Evolutionary conservation across 257 asterid genomes (phyloP).

Genomic region (Avicennia marina): DNA sequence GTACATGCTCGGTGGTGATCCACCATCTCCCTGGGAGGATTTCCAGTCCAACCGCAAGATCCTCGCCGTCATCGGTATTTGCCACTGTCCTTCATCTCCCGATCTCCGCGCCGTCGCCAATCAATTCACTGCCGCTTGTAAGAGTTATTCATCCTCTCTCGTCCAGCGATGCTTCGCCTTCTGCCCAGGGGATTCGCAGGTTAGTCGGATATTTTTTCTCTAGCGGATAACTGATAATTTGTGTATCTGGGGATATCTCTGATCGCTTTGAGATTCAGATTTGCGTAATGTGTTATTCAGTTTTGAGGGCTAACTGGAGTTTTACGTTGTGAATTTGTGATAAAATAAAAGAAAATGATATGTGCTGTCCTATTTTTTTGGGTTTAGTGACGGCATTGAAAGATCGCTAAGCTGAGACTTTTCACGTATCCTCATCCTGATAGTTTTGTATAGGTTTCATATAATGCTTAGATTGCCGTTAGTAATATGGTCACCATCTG

Average conservation of each 20-base stretch:
- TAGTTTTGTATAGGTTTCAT: too few species aligned
- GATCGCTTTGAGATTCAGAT: background rate
- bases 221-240: slow-evolving; percentile 1
- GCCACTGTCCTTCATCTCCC: slow-evolving; percentile 88
- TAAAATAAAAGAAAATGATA: slow-evolving; percentile 1
- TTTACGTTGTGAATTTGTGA: background rate
- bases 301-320: background rate
- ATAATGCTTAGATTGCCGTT: background rate
- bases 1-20: slow-evolving; percentile 83
- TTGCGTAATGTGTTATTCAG: background rate
- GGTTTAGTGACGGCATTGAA: background rate
- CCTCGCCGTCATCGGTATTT: slow-evolving; percentile 79
- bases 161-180: slow-evolving; percentile 90
- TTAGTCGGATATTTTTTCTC: slow-evolving; percentile 15
- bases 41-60: slow-evolving; percentile 87
- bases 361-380: background rate
- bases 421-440: too few species aligned
- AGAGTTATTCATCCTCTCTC: slow-evolving; percentile 77
- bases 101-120: slow-evolving; percentile 68
- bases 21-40: slow-evolving; percentile 98
- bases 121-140: slow-evolving; percentile 55
- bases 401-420: background rate
- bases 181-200: slow-evolving; percentile 92
- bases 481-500: too few species aligned
- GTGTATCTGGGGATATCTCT: background rate